Evolutionary conservation across 2,329 filamentous ascomycete species (phyloP).

Genomic region (Zymoseptoria pseudotritici): DNA sequence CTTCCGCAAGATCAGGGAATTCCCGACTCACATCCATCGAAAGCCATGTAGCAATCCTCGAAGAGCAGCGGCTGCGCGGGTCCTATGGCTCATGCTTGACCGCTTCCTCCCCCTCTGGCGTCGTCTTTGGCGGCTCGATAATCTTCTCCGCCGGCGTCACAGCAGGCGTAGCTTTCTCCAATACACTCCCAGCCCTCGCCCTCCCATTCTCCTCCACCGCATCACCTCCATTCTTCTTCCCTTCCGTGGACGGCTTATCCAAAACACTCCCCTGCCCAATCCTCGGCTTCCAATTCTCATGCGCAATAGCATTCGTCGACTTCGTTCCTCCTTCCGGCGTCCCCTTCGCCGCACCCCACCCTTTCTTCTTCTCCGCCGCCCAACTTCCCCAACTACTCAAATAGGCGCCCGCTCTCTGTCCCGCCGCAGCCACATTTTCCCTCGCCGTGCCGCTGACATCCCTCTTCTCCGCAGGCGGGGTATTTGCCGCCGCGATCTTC

Average conservation of each 20-base stretch:
- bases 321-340: not conserved
- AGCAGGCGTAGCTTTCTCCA: not conserved
- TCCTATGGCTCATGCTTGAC: not conserved
- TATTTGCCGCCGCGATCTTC: slow-evolving; percentile 36
- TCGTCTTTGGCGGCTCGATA: not conserved
- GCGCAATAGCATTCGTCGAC: not conserved
- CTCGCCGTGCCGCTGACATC: slow-evolving; percentile 35
- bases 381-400: slow-evolving; percentile 57
- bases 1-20: no score
- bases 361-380: slow-evolving; percentile 67
- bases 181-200: not conserved
- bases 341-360: not conserved
- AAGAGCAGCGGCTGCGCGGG: no score
- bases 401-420: slow-evolving; percentile 53
- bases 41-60: no score
- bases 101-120: not conserved
- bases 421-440: slow-evolving; percentile 46
- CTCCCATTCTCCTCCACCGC: not conserved
- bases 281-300: not conserved
- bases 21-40: no score
- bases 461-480: slow-evolving; percentile 5
- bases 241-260: not conserved
- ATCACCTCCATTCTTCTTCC: not conserved
- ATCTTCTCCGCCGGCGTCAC: not conserved
- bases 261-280: not conserved